Evolutionary conservation across 331 rosid species (phyloP).

Genomic region (Rosa hybrid): DNA sequence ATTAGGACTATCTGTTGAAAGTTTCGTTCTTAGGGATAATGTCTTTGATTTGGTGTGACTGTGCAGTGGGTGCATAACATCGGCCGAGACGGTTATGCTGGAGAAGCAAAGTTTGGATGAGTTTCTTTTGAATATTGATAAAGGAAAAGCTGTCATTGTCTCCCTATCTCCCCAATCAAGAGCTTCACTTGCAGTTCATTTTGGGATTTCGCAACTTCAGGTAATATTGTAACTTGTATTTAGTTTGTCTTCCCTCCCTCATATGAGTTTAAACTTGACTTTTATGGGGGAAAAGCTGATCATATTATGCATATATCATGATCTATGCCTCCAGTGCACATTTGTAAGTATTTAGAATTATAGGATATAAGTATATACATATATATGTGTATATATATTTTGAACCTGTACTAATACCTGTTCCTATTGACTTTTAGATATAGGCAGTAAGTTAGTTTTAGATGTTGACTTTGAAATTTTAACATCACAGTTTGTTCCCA

Average conservation of each 20-base stretch:
- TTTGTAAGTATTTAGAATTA: not conserved
- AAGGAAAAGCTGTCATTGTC: conserved; percentile 71
- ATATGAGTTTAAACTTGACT: not conserved
- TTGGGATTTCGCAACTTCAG: conserved; percentile 79
- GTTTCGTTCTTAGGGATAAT: not conserved
- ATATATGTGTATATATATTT: not conserved
- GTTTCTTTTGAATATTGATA: conserved; percentile 63
- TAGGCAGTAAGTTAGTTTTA: not conserved
- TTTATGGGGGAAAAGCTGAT: not conserved
- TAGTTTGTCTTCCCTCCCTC: not conserved
- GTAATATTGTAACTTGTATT: conserved; percentile 28
- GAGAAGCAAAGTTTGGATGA: conserved; percentile 98
- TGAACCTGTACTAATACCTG: not conserved
- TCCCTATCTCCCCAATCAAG: conserved; percentile 93
- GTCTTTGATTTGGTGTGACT: conserved; percentile 22
- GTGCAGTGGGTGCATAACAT: conserved; percentile 89
- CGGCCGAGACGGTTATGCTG: conserved; percentile 93
- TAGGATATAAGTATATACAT: no score
- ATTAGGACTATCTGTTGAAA: not conserved
- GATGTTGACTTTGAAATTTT: not conserved
- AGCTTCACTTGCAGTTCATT: conserved; percentile 87
- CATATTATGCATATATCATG: not conserved
- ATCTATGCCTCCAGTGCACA: not conserved
- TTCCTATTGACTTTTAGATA: not conserved
- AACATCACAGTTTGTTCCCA: conserved; percentile 4